Conservation (phyloP, 768 basidiomycete genomes). For the Stropharia rugosoannulata region DNA sequence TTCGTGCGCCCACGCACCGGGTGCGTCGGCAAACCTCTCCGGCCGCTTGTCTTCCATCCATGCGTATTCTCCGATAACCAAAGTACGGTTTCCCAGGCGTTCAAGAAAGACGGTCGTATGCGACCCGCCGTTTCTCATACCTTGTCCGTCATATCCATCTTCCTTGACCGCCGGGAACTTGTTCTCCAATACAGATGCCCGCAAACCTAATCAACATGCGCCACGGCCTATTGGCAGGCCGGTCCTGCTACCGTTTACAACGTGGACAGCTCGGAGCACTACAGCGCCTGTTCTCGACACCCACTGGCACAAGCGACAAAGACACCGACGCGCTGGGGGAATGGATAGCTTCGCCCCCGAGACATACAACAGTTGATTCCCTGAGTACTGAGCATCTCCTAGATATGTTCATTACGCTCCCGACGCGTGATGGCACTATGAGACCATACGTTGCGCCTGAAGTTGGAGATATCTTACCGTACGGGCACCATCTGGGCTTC, state of each 20-base stretch:
- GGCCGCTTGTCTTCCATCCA: too few species aligned
- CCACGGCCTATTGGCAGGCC: not conserved
- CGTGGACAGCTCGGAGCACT: not conserved
- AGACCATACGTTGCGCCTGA: slow-evolving; percentile 41
- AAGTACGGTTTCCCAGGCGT: too few species aligned
- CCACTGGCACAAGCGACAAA: too few species aligned
- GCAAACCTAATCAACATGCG: not conserved
- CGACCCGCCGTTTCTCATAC: too few species aligned
- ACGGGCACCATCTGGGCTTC: slow-evolving; percentile 73
- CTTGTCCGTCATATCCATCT: too few species aligned
- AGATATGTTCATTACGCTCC: slow-evolving; percentile 68
- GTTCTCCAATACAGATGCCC: not conserved
- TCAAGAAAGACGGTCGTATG: too few species aligned
- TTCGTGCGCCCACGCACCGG: too few species aligned
- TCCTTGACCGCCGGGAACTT: too few species aligned
- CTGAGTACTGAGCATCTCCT: slow-evolving; percentile 57
- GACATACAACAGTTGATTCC: slow-evolving; percentile 45
- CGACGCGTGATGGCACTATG: slow-evolving; percentile 63
- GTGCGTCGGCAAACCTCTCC: too few species aligned
- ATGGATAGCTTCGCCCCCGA: slow-evolving; percentile 53
- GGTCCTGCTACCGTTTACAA: not conserved
- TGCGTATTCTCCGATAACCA: too few species aligned
- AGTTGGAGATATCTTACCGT: slow-evolving; percentile 42
- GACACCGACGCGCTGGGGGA: slow-evolving; percentile 36
- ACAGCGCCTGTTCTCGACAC: not conserved